These are phyloP conservation scores for Podospora tetraspora DNA, from an alignment of 495 filamentous ascomycete genomes.

Conservation along the genomic window DNA sequence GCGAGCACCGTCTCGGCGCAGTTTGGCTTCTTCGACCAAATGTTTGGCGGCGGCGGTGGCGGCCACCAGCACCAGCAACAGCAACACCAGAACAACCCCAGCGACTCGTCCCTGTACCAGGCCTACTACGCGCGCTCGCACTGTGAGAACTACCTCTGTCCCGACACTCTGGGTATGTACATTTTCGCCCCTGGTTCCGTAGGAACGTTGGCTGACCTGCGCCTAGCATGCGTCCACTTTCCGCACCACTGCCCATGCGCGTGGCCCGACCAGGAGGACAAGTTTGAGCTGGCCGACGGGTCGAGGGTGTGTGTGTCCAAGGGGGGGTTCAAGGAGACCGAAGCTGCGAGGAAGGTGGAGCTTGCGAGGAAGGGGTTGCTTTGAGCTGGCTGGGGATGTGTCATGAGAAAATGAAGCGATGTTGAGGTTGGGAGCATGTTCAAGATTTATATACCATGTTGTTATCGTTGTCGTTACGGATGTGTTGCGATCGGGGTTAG, in stretches of 20 bases:
- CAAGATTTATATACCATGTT: not conserved
- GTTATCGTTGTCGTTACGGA: not conserved
- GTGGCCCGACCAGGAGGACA: conserved; percentile 76
- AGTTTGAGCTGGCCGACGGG: conserved; percentile 79
- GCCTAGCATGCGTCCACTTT: conserved; percentile 74
- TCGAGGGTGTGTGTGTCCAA: conserved; percentile 74
- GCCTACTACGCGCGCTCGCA: conserved; percentile 60
- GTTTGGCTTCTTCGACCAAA: conserved; percentile 87
- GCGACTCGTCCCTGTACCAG: conserved; percentile 73
- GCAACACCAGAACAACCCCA: conserved; percentile 67
- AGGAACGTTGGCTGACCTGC: not conserved
- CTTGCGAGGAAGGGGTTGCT: conserved; percentile 78
- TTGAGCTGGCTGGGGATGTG: conserved; percentile 35
- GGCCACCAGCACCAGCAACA: conserved; percentile 40
- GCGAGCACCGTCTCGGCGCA: conserved; percentile 46
- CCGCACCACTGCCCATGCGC: conserved; percentile 92
- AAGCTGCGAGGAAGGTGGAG: conserved; percentile 72
- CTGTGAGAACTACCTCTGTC: conserved; percentile 89
- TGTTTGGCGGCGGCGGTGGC: conserved; percentile 48
- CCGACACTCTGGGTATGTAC: conserved; percentile 62
- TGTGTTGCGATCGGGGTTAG: not conserved
- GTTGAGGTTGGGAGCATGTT: not conserved
- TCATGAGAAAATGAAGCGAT: not conserved
- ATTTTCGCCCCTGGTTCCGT: not conserved
- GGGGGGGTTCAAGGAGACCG: conserved; percentile 71